Evolutionary conservation across 192 early-diverging fungal genomes (phyloP).

Genomic region (Podila clonocystis): DNA sequence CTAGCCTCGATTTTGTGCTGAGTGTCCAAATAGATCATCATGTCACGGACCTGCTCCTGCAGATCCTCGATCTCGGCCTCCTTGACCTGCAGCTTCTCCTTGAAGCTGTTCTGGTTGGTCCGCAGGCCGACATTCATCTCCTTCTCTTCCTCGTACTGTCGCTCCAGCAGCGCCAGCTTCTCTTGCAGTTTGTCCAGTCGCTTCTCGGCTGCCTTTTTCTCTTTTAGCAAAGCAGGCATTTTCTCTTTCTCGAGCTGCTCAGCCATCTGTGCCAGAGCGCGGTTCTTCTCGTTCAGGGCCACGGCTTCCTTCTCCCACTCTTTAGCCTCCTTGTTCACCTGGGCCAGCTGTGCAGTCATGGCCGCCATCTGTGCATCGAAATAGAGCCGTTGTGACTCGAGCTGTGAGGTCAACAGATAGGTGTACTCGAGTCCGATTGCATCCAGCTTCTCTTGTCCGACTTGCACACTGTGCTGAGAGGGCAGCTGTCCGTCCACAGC

Average conservation of each 20-base stretch:
- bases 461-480: constrained; percentile 31
- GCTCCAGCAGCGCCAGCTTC: constrained; percentile 61
- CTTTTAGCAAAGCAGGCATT: constrained; percentile 46
- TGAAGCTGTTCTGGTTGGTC: constrained; percentile 73
- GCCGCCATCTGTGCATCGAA: constrained; percentile 78
- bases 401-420: constrained; percentile 81
- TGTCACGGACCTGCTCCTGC: constrained; percentile 88
- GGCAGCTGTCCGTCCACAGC: constrained; percentile 39
- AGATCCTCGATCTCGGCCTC: constrained; percentile 72
- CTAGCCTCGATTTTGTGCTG: constrained; percentile 68
- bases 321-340: constrained; percentile 50
- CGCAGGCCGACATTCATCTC: constrained; percentile 61
- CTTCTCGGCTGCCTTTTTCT: constrained; percentile 63
- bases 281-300: constrained; percentile 31
- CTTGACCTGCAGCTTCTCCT: constrained; percentile 63
- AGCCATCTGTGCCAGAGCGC: constrained; percentile 17
- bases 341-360: constrained; percentile 62
- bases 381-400: constrained; percentile 88
- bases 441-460: constrained; percentile 77
- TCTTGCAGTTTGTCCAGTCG: constrained; percentile 69
- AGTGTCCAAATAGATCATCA: constrained; percentile 89
- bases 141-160: constrained; percentile 77
- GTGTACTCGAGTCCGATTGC: constrained; percentile 84
- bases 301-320: constrained; percentile 49
- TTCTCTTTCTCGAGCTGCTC: constrained; percentile 54